Base-by-base conservation (phyloP, 2,329 filamentous ascomycete species). In the Whalleya microplaca region DNA sequence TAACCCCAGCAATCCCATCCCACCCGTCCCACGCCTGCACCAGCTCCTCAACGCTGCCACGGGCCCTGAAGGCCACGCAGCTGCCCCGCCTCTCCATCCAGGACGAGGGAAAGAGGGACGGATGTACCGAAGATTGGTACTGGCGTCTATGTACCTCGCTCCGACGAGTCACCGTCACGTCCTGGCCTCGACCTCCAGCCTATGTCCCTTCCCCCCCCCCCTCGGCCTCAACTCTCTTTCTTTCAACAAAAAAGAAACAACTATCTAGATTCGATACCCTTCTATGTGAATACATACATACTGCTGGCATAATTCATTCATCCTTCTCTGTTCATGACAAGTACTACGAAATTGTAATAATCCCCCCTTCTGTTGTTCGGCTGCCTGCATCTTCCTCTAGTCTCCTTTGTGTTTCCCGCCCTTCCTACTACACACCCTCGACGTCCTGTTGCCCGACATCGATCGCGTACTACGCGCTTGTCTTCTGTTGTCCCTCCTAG, bases 391-490 rank as follows among this genome's bases (percentile, higher is more conserved):
- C 52, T 58, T 51, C 51, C 51, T 60, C 49, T 14, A 12, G 3
- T 56, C 45, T 53, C 61, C 53, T 61, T 64, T 68, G 57, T 64
- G 49, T 42, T 43, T 48, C 59, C 50, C 40, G 47, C 48, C 48
- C 56, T 55, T 51, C 45, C n/a, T n/a, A n/a, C n/a, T n/a, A n/a
- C n/a, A n/a, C n/a, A 55, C 54, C 53, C 49, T 58, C 60, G 58
- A 49, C 29, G n/a, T 53, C 42, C 48, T n/a, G 46, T 48, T 51
- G 37, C 50, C 20, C 42, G 48, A 20, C 41, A 53, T 63, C 52
- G 53, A 63, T 58, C 60, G 57, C 58, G 60, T 61, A 63, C 55
- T 56, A 63, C 60, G 58, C 60, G 60, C 55, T 56, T 61, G 60
- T 61, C 41, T 53, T 29, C 46, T 54, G 58, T 63, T 61, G 60